These are phyloP conservation scores for Coniochaeta hoffmannii DNA, from an alignment of 2,329 filamentous ascomycete species.

Conservation along the genomic window DNA sequence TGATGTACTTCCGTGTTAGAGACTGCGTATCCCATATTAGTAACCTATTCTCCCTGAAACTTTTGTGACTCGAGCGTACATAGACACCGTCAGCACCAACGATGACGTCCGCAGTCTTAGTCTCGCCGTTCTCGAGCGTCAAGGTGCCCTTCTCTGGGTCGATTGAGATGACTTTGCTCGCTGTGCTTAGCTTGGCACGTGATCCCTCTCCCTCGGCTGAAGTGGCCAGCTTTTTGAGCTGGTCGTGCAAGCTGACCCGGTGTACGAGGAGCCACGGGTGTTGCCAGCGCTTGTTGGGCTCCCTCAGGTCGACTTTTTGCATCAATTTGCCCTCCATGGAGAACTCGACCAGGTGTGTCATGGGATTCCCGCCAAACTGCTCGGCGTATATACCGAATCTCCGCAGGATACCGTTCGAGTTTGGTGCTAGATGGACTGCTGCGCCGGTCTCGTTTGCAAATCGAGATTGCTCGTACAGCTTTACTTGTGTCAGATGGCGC, in stretches of 20 bases:
- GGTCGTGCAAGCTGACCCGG: constrained; percentile 43
- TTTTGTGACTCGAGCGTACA: constrained; percentile 8
- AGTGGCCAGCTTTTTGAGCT: constrained; percentile 38
- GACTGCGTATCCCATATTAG: constrained; percentile 12
- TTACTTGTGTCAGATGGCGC: not conserved
- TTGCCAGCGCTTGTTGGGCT: constrained; percentile 37
- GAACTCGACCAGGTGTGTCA: constrained; percentile 16
- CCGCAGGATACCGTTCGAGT: constrained; percentile 48
- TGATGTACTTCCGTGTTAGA: constrained; percentile 17
- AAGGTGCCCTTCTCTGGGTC: constrained; percentile 30
- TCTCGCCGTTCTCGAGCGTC: constrained; percentile 33
- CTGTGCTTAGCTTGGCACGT: constrained; percentile 27
- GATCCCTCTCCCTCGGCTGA: constrained; percentile 24
- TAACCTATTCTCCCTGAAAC: not conserved
- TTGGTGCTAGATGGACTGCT: constrained; percentile 56
- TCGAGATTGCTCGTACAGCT: constrained; percentile 42
- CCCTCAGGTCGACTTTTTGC: constrained; percentile 24
- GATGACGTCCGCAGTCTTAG: constrained; percentile 37
- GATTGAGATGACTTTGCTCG: constrained; percentile 34
- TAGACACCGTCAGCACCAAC: constrained; percentile 48
- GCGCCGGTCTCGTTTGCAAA: constrained; percentile 51
- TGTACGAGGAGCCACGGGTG: constrained; percentile 46
- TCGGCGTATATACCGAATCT: constrained; percentile 29
- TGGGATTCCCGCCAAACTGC: constrained; percentile 25
- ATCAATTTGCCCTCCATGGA: constrained; percentile 12